Evolutionary conservation across 805 yeast genomes (phyloP).

Genomic region (Yarrowia sp.): DNA sequence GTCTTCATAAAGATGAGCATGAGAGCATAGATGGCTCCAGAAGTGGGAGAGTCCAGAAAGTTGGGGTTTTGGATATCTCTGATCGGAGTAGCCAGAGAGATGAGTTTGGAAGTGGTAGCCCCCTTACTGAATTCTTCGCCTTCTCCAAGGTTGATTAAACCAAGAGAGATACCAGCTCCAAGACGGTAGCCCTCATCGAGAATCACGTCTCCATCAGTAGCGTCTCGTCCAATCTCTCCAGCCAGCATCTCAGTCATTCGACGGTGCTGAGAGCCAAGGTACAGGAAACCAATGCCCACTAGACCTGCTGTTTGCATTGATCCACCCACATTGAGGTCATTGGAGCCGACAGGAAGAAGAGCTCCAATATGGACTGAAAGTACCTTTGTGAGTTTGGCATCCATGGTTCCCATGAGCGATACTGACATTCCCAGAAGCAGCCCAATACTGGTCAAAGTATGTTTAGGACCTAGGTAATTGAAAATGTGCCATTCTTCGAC

Average conservation of each 20-base stretch:
- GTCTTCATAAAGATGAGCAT: constrained; percentile 76
- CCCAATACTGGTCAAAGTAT: constrained; percentile 83
- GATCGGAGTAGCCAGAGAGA: constrained; percentile 59
- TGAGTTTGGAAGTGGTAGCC: constrained; percentile 60
- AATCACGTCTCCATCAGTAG: constrained; percentile 47
- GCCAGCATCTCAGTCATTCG: constrained; percentile 82
- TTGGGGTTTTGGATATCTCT: constrained; percentile 68
- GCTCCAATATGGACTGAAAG: constrained; percentile 93
- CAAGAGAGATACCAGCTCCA: constrained; percentile 88
- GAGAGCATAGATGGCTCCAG: constrained; percentile 80
- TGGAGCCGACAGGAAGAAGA: constrained; percentile 86
- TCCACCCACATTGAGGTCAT: constrained; percentile 81
- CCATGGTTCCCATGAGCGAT: constrained; percentile 81
- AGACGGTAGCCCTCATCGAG: constrained; percentile 82
- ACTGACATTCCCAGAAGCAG: constrained; percentile 92
- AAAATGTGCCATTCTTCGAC: constrained; percentile 97
- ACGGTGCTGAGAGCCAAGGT: constrained; percentile 77
- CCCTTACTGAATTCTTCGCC: constrained; percentile 67
- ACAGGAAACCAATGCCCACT: constrained; percentile 86
- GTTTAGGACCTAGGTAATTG: constrained; percentile 89
- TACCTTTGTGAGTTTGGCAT: constrained; percentile 85
- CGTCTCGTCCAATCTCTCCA: constrained; percentile 59
- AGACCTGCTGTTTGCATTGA: constrained; percentile 91
- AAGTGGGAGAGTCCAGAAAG: constrained; percentile 64
- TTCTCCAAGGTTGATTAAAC: constrained; percentile 80